Percentiles rank a stretch among this genome's conserved stretches.
phyloP scores from a whole-genome alignment of 768 basidiomycete species.

The Baorangia bicolor region DNA sequence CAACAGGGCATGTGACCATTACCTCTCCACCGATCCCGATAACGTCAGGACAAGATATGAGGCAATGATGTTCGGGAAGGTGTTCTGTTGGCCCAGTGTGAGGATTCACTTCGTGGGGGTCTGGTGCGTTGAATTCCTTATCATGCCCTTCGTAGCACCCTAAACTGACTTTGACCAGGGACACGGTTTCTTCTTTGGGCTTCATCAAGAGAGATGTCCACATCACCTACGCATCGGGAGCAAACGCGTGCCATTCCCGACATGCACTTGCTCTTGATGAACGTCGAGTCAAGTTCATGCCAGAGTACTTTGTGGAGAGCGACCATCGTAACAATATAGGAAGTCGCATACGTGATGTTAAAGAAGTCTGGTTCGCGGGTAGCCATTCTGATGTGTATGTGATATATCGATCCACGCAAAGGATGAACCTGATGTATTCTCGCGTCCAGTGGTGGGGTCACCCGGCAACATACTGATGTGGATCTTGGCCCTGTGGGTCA shows the following conservation, averaged over 20 bases:
- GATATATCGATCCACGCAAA: background rate
- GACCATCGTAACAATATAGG: background rate
- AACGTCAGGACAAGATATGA: background rate
- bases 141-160: background rate
- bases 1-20: background rate
- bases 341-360: background rate
- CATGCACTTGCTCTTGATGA: constrained; percentile 18
- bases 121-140: constrained; percentile 20
- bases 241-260: constrained; percentile 13
- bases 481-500: background rate
- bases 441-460: background rate
- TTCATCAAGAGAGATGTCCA: constrained; percentile 2
- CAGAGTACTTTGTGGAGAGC: constrained; percentile 5
- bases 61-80: constrained; percentile 24
- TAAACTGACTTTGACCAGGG: constrained; percentile 1
- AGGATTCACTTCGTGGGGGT: constrained; percentile 33
- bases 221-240: background rate
- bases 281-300: constrained; percentile 12
- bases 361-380: constrained; percentile 1
- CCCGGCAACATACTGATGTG: background rate
- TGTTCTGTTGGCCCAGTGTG: constrained; percentile 23
- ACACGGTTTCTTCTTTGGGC: constrained; percentile 14
- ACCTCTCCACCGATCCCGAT: constrained; percentile 27
- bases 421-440: background rate
- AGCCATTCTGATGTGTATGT: constrained; percentile 2